Evolutionary conservation across 768 basidiomycete species (phyloP), one percentile per base, ranked within the genome.

Genomic region (Lactarius trivialis): DNA sequence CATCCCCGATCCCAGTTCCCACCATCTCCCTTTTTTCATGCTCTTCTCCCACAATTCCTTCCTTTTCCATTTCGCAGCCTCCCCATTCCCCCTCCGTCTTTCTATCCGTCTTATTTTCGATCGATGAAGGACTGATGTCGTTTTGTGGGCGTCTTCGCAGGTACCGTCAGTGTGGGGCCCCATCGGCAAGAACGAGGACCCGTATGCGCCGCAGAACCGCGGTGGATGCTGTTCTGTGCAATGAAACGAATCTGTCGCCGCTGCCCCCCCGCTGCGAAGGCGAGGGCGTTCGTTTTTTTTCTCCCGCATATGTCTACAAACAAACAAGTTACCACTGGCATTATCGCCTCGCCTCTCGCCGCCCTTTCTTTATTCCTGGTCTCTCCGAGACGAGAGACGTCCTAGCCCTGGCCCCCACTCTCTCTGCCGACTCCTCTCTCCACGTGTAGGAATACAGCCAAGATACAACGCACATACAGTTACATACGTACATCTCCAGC

Each of bases 131-230:
- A 45, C 67, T 39, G 65, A 64, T 51, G 3, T 19, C 4, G 12
- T n/a, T 9, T 36, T 49, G 45, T 24, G 45, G 21, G 12, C 61
- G 39, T 56, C 4, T 61, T 34, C 68, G 28, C 70, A 94, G 89
- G 88, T 96, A 52, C 94, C 95, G 26, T 93, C 91, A 21, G 92
- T 99, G 1, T 99, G 97, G 97, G 97, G 97, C 11, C 88, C 91
- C 26, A 86, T 96, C n/a, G 85, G 85, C 66, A 91, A 89, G 71
- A 85, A 85, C 45, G 92, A 96, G 63, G 96, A 99, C 72, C 96
- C 96, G 51, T 98, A 93, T 70, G 88, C 88, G 30, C 89, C 88
- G 58, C 85, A 64, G 49, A 45, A 48, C 7, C 55, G 58, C 12
- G 59, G 54, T 24, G 56, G 56, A 14, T 66, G 65, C 24, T 66